Evolutionary conservation across 768 basidiomycete genomes (phyloP).

Genomic region (Tricholoma saponaceum): DNA sequence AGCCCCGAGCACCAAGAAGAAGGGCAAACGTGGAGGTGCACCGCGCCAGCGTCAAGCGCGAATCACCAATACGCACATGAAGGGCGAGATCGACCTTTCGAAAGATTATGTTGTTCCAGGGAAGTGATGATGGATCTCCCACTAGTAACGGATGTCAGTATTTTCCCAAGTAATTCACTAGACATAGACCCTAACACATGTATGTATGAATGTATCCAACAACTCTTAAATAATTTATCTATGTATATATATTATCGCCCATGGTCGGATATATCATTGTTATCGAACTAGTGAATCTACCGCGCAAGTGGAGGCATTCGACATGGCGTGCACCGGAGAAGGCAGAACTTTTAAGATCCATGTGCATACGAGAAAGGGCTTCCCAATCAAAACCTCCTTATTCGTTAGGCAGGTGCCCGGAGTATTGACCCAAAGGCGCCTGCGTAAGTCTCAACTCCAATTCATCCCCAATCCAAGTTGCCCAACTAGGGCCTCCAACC

Average conservation of each 20-base stretch:
- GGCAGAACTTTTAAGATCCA: too few relatives aligned
- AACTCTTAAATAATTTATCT: neutral
- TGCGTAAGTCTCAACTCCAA: neutral
- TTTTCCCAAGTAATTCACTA: neutral
- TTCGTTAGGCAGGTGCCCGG: too few relatives aligned
- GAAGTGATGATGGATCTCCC: slow-evolving; percentile 20
- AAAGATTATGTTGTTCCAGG: slow-evolving; percentile 55
- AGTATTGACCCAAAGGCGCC: too few relatives aligned
- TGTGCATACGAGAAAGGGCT: too few relatives aligned
- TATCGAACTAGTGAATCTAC: too few relatives aligned
- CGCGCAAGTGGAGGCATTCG: too few relatives aligned
- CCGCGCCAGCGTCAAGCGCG: slow-evolving; percentile 72
- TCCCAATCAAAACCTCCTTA: too few relatives aligned
- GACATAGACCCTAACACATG: neutral
- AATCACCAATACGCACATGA: slow-evolving; percentile 87
- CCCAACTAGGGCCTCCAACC: slow-evolving; percentile 26
- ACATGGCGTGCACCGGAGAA: too few relatives aligned
- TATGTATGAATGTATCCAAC: neutral
- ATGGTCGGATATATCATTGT: neutral
- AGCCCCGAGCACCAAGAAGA: slow-evolving; percentile 59
- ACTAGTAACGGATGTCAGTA: neutral
- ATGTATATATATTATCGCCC: neutral
- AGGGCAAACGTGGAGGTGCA: slow-evolving; percentile 76
- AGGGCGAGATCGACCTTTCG: slow-evolving; percentile 80
- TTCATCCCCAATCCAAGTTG: slow-evolving; percentile 28